Evolutionary conservation across 345 rosid genomes (phyloP).

Genomic region (Acer yangbiense): DNA sequence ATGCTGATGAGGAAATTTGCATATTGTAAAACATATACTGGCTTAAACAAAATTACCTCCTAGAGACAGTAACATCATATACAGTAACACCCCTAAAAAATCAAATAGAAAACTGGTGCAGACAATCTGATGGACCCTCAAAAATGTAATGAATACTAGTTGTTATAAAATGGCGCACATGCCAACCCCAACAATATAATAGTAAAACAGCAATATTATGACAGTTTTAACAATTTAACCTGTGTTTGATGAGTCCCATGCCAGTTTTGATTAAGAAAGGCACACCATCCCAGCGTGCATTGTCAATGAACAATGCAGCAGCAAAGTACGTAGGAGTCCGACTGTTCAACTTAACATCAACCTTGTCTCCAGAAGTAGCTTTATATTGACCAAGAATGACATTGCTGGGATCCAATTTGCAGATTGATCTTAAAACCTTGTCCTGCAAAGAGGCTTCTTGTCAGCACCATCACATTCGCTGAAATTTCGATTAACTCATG

Average conservation of each 20-base stretch:
- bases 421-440: slow-evolving; percentile 71
- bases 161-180: too few relatives aligned
- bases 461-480: background rate
- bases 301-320: slow-evolving; percentile 72
- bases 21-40: background rate
- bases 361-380: slow-evolving; percentile 45
- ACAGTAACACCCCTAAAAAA: too few relatives aligned
- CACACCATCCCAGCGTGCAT: slow-evolving; percentile 90
- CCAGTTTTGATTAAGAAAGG: slow-evolving; percentile 72
- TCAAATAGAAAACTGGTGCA: slow-evolving; percentile 1
- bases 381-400: slow-evolving; percentile 77
- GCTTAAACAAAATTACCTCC: background rate
- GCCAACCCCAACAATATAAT: background rate
- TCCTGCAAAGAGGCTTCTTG: slow-evolving; percentile 44
- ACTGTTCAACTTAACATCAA: slow-evolving; percentile 36
- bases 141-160: background rate
- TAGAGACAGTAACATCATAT: background rate
- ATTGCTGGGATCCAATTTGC: slow-evolving; percentile 53
- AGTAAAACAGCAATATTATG: background rate
- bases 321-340: slow-evolving; percentile 66
- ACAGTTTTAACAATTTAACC: slow-evolving; percentile 32
- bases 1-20: slow-evolving; percentile 12
- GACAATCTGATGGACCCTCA: background rate
- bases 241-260: slow-evolving; percentile 73
- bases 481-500: background rate